These are phyloP conservation scores for Acanthamoeba royreba DNA, from an alignment of 208 protist genomes.

Conservation along the genomic window DNA sequence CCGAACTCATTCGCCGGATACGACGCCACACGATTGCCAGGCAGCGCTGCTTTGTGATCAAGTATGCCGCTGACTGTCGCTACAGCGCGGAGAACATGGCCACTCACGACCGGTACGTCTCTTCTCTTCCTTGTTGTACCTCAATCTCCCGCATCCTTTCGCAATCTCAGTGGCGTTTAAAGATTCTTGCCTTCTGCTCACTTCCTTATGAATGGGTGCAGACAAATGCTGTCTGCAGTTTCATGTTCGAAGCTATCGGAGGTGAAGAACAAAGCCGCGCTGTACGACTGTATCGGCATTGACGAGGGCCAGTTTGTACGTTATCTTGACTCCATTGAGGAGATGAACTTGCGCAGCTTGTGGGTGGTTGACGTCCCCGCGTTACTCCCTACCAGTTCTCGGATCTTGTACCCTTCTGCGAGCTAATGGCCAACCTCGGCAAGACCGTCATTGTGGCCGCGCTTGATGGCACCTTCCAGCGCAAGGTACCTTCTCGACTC, in stretches of 20 bases:
- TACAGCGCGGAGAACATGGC: constrained; percentile 83
- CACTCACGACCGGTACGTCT: constrained; percentile 83
- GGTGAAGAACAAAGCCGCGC: constrained; percentile 73
- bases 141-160: not conserved
- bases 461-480: constrained; percentile 90
- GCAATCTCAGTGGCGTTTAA: too few relatives aligned
- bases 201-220: not conserved
- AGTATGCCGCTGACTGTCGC: constrained; percentile 87
- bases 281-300: constrained; percentile 88
- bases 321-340: too few relatives aligned
- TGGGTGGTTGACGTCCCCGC: too few relatives aligned
- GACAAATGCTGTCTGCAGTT: constrained; percentile 76
- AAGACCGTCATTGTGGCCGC: constrained; percentile 92
- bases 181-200: not conserved
- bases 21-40: constrained; percentile 82
- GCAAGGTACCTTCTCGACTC: too few relatives aligned
- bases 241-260: constrained; percentile 65
- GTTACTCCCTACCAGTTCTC: constrained; percentile 89
- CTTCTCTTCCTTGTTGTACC: not conserved
- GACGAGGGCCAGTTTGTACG: constrained; percentile 81
- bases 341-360: too few relatives aligned
- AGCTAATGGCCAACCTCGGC: constrained; percentile 82
- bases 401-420: constrained; percentile 88
- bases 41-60: constrained; percentile 86
- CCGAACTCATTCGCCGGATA: constrained; percentile 88